Evolutionary conservation across 768 basidiomycete genomes (phyloP), one percentile per base, ranked within the genome.

Genomic region (Lanmaoa rubissima): DNA sequence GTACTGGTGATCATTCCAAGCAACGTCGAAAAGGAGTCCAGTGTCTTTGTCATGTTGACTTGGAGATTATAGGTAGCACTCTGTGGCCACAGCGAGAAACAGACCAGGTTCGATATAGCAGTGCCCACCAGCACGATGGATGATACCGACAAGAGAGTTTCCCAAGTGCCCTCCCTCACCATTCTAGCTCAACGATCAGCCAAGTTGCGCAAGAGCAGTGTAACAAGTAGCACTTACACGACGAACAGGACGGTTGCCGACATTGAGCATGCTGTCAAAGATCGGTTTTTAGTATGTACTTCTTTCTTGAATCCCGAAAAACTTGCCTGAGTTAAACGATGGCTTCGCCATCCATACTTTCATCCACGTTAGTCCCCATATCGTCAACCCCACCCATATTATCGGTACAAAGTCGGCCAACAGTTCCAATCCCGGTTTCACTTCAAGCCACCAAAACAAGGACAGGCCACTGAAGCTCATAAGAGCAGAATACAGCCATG

Each of bases 331-430:
- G 64, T 93, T 93, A 65, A 94, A 97, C 19, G 88, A 86, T 2
- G 92, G 91, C 66, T 88, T 94, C 12, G 77, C 80, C 81, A 98
- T 92, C 86, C 88, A 92, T 2, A 90, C 82, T 71, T 98, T 98
- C 74, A 87, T 83, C 90, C 92, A 98, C 1, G 94, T 92, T 17
- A 98, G 70, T 4, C 80, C 67, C 48, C 86, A 87, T 80, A 96
- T 90, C 21, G 88, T 85, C 4, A 91, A 62, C 5, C 91, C 94
- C 56, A 99, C 80, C 90, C 91, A 97, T 8, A 84, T 48, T 24
- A 97, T 82, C 12, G 87, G 87, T 21, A 92, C 69, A 41, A 81
- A 64, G 61, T 94, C 91, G 0, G 86, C 93, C 24, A 90, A 69
- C 80, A 84, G 83, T 54, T 88, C 84, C 81, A 79, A 86, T 0